A percentile compares a stretch with the other conserved stretches of the same genome.
These are phyloP conservation scores for Saturnispora saitoi DNA, from an alignment of 805 yeast genomes.

Conservation along the genomic window DNA sequence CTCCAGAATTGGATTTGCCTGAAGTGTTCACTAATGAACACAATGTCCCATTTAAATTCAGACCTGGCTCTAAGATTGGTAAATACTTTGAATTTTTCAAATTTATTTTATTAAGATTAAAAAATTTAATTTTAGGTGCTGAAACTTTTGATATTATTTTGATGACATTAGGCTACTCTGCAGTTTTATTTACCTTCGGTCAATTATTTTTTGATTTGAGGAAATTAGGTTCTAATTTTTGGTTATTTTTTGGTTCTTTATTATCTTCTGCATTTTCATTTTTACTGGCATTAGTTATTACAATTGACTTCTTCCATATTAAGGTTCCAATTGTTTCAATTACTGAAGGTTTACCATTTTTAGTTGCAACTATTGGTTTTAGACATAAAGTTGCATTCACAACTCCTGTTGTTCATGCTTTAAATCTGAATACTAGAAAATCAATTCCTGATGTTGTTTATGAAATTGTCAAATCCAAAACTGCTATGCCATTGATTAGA, in stretches of 20 bases:
- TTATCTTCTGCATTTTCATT: slow-evolving; percentile 78
- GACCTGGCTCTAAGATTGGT: slow-evolving; percentile 46
- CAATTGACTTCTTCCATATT: slow-evolving; percentile 46
- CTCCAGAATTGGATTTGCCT: slow-evolving; percentile 19
- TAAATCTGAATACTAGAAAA: slow-evolving; percentile 21
- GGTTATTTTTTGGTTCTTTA: slow-evolving; percentile 77
- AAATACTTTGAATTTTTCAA: slow-evolving; percentile 47
- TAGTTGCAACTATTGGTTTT: slow-evolving; percentile 88
- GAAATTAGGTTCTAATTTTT: slow-evolving; percentile 71
- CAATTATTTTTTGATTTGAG: slow-evolving; percentile 71
- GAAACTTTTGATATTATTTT: slow-evolving; percentile 79
- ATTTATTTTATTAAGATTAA: slow-evolving; percentile 32
- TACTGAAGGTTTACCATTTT: slow-evolving; percentile 87
- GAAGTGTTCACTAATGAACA: slow-evolving; percentile 23
- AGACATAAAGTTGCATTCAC: slow-evolving; percentile 76
- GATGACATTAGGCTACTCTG: slow-evolving; percentile 71
- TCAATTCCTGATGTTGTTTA: slow-evolving; percentile 28
- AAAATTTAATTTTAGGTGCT: slow-evolving; percentile 52
- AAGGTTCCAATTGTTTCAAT: slow-evolving; percentile 65
- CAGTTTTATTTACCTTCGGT: slow-evolving; percentile 78
- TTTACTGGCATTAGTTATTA: slow-evolving; percentile 62
- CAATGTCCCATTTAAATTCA: slow-evolving; percentile 45
- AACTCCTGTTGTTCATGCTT: slow-evolving; percentile 41
- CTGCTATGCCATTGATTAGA: slow-evolving; percentile 50
- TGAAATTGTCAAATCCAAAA: slow-evolving; percentile 25